Percentiles rank a stretch among this genome's conserved stretches.
Evolutionary conservation across 164 flowering plant species (phyloP).

Genomic region (Litsea cubeba): DNA sequence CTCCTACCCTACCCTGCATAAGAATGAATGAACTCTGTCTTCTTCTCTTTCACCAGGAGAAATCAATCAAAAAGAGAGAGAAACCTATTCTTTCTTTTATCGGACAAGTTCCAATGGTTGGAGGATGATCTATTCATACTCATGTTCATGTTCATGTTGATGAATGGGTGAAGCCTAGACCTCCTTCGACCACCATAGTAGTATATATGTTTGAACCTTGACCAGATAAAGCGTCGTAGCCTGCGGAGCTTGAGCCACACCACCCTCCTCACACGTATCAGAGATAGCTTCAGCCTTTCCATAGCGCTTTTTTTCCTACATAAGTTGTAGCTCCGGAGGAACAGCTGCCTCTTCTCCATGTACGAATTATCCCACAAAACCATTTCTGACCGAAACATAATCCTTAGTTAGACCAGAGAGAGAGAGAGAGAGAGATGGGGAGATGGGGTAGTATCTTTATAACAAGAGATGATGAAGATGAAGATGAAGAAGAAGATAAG

Average conservation of each 20-base stretch:
- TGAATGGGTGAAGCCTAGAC: neutral
- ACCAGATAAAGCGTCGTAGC: conserved; percentile 37
- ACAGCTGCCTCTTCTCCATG: conserved; percentile 61
- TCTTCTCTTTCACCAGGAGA: too few relatives aligned
- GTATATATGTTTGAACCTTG: conserved; percentile 24
- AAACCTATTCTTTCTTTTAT: too few relatives aligned
- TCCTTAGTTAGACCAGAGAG: neutral
- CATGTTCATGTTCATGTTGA: too few relatives aligned
- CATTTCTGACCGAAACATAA: conserved; percentile 6
- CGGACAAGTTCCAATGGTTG: too few relatives aligned
- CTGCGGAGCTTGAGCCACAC: conserved; percentile 34
- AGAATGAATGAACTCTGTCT: too few relatives aligned
- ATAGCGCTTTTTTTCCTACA: conserved; percentile 40
- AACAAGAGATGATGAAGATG: neutral
- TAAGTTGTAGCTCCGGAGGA: conserved; percentile 72
- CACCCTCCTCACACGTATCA: conserved; percentile 35
- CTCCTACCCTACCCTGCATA: too few relatives aligned
- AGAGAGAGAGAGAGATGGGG: neutral
- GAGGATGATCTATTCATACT: too few relatives aligned
- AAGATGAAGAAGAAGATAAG: neutral
- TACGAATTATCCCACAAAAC: conserved; percentile 10
- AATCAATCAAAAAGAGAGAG: too few relatives aligned
- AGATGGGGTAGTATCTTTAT: neutral
- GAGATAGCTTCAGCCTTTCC: conserved; percentile 40
- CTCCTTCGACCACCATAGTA: neutral